Evolutionary conservation across 495 filamentous ascomycete genomes (phyloP), one percentile per base, ranked within the genome.

Genomic region (Tuber indicum): DNA sequence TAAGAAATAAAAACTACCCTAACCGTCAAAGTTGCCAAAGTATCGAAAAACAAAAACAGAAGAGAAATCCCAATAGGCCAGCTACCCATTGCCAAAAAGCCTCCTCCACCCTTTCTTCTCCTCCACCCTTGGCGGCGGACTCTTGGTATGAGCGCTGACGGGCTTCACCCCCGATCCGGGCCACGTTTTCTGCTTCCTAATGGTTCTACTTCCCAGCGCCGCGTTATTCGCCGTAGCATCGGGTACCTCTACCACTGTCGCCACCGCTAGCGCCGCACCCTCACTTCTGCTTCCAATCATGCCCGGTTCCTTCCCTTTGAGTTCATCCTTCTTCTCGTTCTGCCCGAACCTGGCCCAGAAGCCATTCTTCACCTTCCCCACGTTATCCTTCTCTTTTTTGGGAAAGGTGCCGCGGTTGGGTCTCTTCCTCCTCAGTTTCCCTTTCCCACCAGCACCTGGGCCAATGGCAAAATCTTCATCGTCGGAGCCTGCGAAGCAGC

Each of bases 381-480:
- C 36, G 23, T 32, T 41, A 46, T 46, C 45, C 70, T 26, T 26
- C 17, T 47, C 74, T 71, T 75, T 58, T 58, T 26, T 58, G 49
- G 10, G 16, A 32, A 66, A 66, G 10, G 58, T 3, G 7, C 58
- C 26, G 26, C 26, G 26, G 26, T 66, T 17, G 7, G 58, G n/a
- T 32, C 58, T 66, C 66, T 75, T 71, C 47, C 16, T 45, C 19
- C 47, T 45, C 44, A 70, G 32, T 26, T 47, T 71, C 74, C 17
- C 42, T 26, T 70, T 43, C 49, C 73, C 21, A 42, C 46, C 46
- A 70, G 43, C 58, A 26, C 32, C 39, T 39, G 36, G 41, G 8
- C 17, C 52, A 26, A 69, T 26, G 70, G 43, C 36, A 12, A 66
- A 42, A 23, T 58, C 45, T 62, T 74, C 73, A 66, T 66, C 49